These are phyloP conservation scores for Cylindrodendrum hubeiense DNA, from an alignment of 2,329 filamentous ascomycete species.

Conservation along the genomic window DNA sequence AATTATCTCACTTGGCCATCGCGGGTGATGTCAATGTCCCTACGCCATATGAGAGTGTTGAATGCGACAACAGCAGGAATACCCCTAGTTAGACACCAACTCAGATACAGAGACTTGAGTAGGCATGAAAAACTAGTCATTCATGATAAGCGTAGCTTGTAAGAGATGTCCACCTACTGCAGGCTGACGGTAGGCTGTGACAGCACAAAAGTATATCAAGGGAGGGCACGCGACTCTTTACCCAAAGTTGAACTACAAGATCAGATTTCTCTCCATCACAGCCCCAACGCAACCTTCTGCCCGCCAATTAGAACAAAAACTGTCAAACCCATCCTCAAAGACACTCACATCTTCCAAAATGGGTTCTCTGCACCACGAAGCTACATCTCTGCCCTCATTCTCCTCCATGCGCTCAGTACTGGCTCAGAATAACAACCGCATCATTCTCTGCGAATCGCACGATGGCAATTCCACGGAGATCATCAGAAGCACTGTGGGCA, in stretches of 20 bases:
- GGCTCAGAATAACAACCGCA: neutral
- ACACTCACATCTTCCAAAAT: neutral
- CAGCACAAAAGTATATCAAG: neutral
- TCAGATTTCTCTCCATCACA: neutral
- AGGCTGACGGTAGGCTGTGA: neutral
- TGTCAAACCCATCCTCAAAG: neutral
- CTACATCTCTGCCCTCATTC: neutral
- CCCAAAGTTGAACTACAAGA: neutral
- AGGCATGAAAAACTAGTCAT: neutral
- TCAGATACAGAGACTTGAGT: neutral
- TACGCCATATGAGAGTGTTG: constrained; percentile 1
- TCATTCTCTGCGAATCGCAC: constrained; percentile 20
- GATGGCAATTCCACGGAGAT: constrained; percentile 24
- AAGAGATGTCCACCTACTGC: neutral
- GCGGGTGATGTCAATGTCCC: neutral
- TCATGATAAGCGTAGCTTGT: neutral
- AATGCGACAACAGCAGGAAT: neutral
- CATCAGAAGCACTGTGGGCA: constrained; percentile 17
- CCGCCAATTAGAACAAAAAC: neutral
- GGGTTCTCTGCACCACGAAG: constrained; percentile 1
- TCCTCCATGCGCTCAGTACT: neutral
- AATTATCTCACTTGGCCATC: neutral
- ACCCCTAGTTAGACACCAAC: neutral
- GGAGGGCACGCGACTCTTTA: neutral
- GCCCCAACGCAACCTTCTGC: neutral